Evolutionary conservation across 352 stramenopile genomes (phyloP).

Genomic region (Phytophthora hybrid): DNA sequence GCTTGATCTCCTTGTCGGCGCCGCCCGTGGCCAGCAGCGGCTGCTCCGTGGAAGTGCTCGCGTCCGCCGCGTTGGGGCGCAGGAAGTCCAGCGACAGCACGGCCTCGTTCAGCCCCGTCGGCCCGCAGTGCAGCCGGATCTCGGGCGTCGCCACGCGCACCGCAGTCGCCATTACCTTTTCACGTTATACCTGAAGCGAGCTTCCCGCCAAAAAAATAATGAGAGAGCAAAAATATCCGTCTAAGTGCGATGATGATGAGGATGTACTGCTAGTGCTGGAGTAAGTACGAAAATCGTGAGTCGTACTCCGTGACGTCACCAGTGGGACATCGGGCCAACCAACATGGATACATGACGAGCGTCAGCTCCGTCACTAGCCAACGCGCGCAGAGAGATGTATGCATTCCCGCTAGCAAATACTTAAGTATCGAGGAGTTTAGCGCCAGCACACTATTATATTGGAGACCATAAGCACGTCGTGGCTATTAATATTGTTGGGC

Average conservation of each 20-base stretch:
- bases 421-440: not conserved
- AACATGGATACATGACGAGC: not conserved
- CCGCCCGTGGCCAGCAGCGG: slow-evolving; percentile 79
- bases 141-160: slow-evolving; percentile 81
- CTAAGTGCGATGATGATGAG: slow-evolving; percentile 8
- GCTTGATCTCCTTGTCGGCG: slow-evolving; percentile 91
- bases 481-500: not conserved
- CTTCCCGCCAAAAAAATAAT: not conserved
- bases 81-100: slow-evolving; percentile 88
- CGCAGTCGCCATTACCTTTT: slow-evolving; percentile 6
- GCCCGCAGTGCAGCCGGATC: slow-evolving; percentile 89
- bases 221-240: too few relatives aligned
- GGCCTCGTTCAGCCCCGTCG: slow-evolving; percentile 89
- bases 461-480: too few relatives aligned
- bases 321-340: too few relatives aligned
- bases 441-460: too few relatives aligned
- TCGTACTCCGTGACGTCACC: too few relatives aligned
- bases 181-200: not conserved
- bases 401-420: not conserved
- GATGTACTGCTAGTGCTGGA: too few relatives aligned
- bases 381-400: not conserved
- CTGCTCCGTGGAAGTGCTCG: not conserved
- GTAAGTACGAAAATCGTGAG: not conserved
- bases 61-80: slow-evolving; percentile 17
- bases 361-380: too few relatives aligned